These are phyloP conservation scores for Torulaspora maleeae DNA, from an alignment of 805 yeast species.

Conservation along the genomic window DNA sequence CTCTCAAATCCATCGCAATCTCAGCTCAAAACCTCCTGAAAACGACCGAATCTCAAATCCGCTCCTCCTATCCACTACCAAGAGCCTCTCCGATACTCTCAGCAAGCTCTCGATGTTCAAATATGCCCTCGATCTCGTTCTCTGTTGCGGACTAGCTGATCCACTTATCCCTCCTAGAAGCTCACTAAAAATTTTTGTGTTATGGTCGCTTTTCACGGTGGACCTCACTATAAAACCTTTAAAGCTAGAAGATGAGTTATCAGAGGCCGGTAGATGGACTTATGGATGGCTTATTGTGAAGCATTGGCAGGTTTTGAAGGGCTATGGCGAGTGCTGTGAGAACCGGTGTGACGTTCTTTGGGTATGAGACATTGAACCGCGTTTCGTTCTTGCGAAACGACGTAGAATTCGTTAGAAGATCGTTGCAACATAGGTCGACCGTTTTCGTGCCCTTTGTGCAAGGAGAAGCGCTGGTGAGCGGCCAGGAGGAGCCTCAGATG, in stretches of 20 bases:
- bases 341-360: slow-evolving; percentile 35
- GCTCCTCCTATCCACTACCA: background rate
- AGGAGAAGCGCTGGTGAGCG: slow-evolving; percentile 27
- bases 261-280: background rate
- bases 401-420: slow-evolving; percentile 41
- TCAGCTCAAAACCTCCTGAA: background rate
- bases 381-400: slow-evolving; percentile 55
- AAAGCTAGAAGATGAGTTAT: background rate
- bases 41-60: background rate
- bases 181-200: slow-evolving; percentile 9
- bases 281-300: background rate
- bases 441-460: slow-evolving; percentile 39
- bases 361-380: slow-evolving; percentile 48
- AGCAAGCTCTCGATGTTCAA: background rate
- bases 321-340: slow-evolving; percentile 6
- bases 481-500: slow-evolving; percentile 10
- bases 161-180: slow-evolving; percentile 1
- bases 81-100: background rate
- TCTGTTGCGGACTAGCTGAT: background rate
- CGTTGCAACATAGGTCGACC: slow-evolving; percentile 43
- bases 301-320: background rate
- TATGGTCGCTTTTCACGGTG: background rate
- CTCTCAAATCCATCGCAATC: slow-evolving; percentile 60
- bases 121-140: background rate
- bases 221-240: background rate